These are phyloP conservation scores for Rhynchosporium secalis DNA, from an alignment of 2,329 filamentous ascomycete species.

Conservation along the genomic window DNA sequence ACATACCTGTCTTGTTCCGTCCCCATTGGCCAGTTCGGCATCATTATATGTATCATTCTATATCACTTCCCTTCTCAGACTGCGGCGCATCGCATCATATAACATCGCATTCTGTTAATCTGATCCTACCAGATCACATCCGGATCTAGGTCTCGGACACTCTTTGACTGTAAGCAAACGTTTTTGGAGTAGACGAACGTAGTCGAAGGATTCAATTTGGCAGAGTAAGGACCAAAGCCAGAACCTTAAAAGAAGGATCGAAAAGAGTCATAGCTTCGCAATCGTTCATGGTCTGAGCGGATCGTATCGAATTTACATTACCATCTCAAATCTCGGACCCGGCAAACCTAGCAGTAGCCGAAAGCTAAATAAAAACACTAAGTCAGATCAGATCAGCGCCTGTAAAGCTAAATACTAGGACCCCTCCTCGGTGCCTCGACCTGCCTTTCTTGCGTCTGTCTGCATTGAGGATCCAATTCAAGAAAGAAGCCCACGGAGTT, in stretches of 20 bases:
- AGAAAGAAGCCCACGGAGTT: no score
- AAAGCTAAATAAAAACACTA: background rate
- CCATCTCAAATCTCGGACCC: constrained; percentile 2
- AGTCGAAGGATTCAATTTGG: background rate
- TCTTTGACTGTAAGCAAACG: background rate
- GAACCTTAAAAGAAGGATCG: background rate
- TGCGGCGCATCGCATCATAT: background rate
- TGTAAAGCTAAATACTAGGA: background rate
- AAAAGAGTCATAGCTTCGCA: background rate
- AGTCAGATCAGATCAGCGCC: background rate
- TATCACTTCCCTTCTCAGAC: background rate
- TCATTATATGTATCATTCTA: background rate
- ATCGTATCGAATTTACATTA: constrained; percentile 7
- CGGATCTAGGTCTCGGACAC: background rate
- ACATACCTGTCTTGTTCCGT: background rate
- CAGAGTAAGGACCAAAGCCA: background rate
- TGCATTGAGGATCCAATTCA: no score
- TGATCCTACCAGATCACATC: background rate
- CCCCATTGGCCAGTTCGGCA: background rate
- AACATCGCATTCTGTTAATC: background rate
- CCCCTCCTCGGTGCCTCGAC: no score
- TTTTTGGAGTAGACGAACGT: background rate
- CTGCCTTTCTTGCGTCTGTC: no score
- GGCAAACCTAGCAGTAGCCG: background rate
- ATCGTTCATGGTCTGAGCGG: no score